Conservation (phyloP, 1,284 basidiomycete genomes). For the Pisolithus thermaeus region DNA sequence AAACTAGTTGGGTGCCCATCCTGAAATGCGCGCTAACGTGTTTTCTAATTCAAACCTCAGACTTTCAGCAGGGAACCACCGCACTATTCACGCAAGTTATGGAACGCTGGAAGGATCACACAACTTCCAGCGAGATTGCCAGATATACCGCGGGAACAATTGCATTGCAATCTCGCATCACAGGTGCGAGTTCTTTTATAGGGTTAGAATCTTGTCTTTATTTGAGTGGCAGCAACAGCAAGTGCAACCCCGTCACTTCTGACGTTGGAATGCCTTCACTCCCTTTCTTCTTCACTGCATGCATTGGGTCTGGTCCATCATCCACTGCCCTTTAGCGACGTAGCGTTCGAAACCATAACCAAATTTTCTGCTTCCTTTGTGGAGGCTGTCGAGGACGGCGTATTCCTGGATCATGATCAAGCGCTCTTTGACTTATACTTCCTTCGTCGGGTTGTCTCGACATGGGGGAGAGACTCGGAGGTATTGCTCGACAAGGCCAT, state of each 20-base stretch:
- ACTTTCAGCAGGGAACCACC: conserved; percentile 36
- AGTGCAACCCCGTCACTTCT: conserved; percentile 43
- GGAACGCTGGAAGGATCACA: conserved; percentile 43
- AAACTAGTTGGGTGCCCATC: conserved; percentile 32
- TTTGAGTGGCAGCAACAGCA: conserved; percentile 11
- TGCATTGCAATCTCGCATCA: background rate
- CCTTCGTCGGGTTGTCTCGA: conserved; percentile 38
- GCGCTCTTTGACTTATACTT: conserved; percentile 45
- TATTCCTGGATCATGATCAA: conserved; percentile 24
- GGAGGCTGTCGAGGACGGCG: conserved; percentile 27
- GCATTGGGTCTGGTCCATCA: conserved; percentile 43
- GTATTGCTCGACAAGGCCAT: conserved; percentile 28
- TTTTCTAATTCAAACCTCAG: conserved; percentile 24
- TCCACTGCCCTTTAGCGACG: conserved; percentile 25
- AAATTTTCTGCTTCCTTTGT: conserved; percentile 40
- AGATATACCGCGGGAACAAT: conserved; percentile 18
- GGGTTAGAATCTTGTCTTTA: conserved; percentile 5
- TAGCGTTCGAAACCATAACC: conserved; percentile 30
- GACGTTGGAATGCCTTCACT: conserved; percentile 49
- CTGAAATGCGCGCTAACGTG: background rate
- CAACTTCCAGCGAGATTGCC: conserved; percentile 32
- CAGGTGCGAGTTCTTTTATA: conserved; percentile 11
- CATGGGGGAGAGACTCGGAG: conserved; percentile 28
- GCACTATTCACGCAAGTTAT: conserved; percentile 39
- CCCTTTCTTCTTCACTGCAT: conserved; percentile 49